These are phyloP conservation scores for Blakeslea trispora DNA, from an alignment of 371 early-diverging fungal species.

Conservation along the genomic window DNA sequence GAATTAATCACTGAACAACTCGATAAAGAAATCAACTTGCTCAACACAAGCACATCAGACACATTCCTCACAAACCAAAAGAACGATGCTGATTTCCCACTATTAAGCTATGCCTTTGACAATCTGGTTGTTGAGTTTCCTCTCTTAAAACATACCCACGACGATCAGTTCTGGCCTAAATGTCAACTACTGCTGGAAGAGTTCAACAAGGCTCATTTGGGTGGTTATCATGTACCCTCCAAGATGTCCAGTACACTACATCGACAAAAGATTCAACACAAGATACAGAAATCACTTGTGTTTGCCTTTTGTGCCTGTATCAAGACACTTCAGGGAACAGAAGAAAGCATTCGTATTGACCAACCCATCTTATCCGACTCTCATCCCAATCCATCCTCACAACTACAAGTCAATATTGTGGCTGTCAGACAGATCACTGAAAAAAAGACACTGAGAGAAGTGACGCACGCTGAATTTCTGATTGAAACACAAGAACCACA, in stretches of 20 bases:
- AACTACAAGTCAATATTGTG: slow-evolving; percentile 18
- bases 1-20: slow-evolving; percentile 24
- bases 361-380: neutral
- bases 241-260: slow-evolving; percentile 26
- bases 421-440: slow-evolving; percentile 24
- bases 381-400: neutral
- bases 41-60: slow-evolving; percentile 13
- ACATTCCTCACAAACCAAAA: slow-evolving; percentile 8
- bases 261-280: slow-evolving; percentile 33
- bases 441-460: slow-evolving; percentile 25
- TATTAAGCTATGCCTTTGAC: slow-evolving; percentile 39
- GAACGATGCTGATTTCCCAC: slow-evolving; percentile 18
- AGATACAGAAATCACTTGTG: slow-evolving; percentile 39
- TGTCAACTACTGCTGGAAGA: slow-evolving; percentile 39
- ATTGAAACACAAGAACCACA: slow-evolving; percentile 27
- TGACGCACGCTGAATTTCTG: slow-evolving; percentile 40
- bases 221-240: slow-evolving; percentile 27
- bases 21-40: slow-evolving; percentile 10
- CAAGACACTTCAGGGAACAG: slow-evolving; percentile 42
- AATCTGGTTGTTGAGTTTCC: slow-evolving; percentile 43
- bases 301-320: slow-evolving; percentile 46
- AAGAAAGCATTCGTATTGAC: slow-evolving; percentile 31
- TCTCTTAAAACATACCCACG: slow-evolving; percentile 34
- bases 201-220: slow-evolving; percentile 32
- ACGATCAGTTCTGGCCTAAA: slow-evolving; percentile 42